Conservation (phyloP, 192 early-diverging fungal species). For the Hyaloraphidium curvatum region DNA sequence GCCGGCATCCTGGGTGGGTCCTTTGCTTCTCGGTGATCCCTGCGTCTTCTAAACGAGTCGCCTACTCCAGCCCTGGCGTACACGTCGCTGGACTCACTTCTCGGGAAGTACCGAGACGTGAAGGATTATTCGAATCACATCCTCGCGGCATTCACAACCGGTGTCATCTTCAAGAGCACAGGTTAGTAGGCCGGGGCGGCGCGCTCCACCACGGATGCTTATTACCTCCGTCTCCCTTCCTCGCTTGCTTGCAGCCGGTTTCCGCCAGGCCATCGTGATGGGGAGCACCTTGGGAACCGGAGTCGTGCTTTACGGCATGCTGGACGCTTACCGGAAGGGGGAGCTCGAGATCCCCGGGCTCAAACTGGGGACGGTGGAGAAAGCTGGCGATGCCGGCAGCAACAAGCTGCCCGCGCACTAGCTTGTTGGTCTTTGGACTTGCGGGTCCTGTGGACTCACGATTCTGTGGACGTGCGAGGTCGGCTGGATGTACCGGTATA, state of each 20-base stretch:
- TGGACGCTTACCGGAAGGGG: too few relatives aligned
- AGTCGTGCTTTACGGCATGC: too few relatives aligned
- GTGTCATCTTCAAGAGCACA: constrained; percentile 33
- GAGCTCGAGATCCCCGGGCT: too few relatives aligned
- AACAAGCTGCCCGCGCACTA: too few relatives aligned
- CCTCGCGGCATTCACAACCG: constrained; percentile 27
- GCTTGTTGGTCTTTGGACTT: too few relatives aligned
- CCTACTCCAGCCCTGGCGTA: background rate
- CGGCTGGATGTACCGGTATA: too few relatives aligned
- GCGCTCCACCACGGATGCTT: background rate
- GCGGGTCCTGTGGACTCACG: too few relatives aligned
- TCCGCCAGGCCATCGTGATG: background rate
- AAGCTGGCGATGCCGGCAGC: too few relatives aligned
- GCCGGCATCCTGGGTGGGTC: constrained; percentile 27
- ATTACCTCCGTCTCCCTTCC: background rate
- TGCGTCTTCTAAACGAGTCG: background rate
- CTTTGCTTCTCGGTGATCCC: background rate
- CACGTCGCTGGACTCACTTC: background rate
- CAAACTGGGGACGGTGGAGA: too few relatives aligned
- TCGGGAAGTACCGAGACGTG: background rate
- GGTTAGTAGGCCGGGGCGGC: constrained; percentile 7
- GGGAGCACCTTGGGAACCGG: too few relatives aligned
- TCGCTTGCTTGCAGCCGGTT: background rate
- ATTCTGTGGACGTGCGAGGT: too few relatives aligned
- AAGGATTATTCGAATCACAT: constrained; percentile 32